Evolutionary conservation across 2,329 filamentous ascomycete species (phyloP), one percentile per base, ranked within the genome.

Genomic region (Thelonectria rubi): DNA sequence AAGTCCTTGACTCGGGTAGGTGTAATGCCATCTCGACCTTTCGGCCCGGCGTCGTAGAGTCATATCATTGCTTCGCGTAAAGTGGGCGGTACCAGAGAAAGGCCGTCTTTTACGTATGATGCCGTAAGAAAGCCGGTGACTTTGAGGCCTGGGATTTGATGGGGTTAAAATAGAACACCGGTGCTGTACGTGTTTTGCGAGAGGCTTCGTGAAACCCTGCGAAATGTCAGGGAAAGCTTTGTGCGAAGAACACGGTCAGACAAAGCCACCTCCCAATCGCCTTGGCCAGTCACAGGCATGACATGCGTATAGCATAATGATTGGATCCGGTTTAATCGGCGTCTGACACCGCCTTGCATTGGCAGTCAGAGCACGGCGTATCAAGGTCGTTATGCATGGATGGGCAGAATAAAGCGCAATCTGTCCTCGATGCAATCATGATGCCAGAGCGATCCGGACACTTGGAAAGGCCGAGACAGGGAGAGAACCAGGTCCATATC

Each of bases 1-100:
- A 55, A 47, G 52, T 34, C 42, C 58, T 47, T 47, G 42, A 30
- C 47, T 52, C 26, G 24, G 21, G n/a, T 37, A 40, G 52, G 58
- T 52, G 52, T 51, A 50, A 60, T 55, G 34, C 24, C 47, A 20
- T 51, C 26, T 60, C 21, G 42, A 45, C 34, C 58, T 61, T 56
- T 61, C 58, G 58, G 58, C 46, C 58, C 58, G 58, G 52, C 40
- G 47, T 56, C 53, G 52, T 26, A 39, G 52, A 42, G 51, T 56
- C 53, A 56, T 37, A 39, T 61, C 51, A 50, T 46, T 26, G 26
- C 40, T 24, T 47, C 49, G 47, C 42, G 42, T 34, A 37, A 12
- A 32, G 49, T 21, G 42, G 20, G 18, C 12, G 18, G 42, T 14
- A 21, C 20, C n/a, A 17, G n/a, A 47, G 21, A 47, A 47, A 15